Conservation (phyloP, 2,329 filamentous ascomycete species). For the Hypoxylon sp. region DNA sequence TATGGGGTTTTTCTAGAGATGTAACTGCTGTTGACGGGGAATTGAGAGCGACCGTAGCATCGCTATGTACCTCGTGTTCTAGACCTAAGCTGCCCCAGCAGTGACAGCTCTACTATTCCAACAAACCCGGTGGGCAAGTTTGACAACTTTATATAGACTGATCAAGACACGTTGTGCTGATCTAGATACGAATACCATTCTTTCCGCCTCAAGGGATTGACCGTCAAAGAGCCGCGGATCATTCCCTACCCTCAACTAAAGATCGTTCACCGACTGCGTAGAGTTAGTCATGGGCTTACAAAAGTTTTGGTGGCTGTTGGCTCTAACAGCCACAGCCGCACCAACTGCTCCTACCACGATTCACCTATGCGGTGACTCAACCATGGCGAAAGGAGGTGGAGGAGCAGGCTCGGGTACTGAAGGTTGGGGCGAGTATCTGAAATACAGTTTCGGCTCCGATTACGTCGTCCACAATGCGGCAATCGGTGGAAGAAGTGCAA, state of each 20-base stretch:
- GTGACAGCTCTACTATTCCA: not conserved
- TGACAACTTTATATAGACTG: slow-evolving; percentile 20
- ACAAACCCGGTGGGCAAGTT: not conserved
- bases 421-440: slow-evolving; percentile 76
- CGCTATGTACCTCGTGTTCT: slow-evolving; percentile 8
- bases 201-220: slow-evolving; percentile 10
- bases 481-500: slow-evolving; percentile 75
- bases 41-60: slow-evolving; percentile 23
- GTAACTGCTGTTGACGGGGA: slow-evolving; percentile 12
- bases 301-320: slow-evolving; percentile 23
- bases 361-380: slow-evolving; percentile 73
- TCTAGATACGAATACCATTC: slow-evolving; percentile 1
- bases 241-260: not conserved
- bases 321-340: slow-evolving; percentile 39
- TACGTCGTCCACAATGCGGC: slow-evolving; percentile 73
- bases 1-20: slow-evolving; percentile 8
- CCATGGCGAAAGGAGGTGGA: slow-evolving; percentile 68
- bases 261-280: not conserved
- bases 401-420: slow-evolving; percentile 59
- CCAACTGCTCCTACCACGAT: slow-evolving; percentile 58
- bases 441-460: slow-evolving; percentile 63
- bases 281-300: slow-evolving; percentile 21
- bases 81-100: slow-evolving; percentile 19
- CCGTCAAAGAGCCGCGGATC: slow-evolving; percentile 12
- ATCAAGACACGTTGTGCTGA: slow-evolving; percentile 6